Evolutionary conservation across 108 stramenopile species (phyloP).

Genomic region (Pseudonitzschia multiseries): DNA sequence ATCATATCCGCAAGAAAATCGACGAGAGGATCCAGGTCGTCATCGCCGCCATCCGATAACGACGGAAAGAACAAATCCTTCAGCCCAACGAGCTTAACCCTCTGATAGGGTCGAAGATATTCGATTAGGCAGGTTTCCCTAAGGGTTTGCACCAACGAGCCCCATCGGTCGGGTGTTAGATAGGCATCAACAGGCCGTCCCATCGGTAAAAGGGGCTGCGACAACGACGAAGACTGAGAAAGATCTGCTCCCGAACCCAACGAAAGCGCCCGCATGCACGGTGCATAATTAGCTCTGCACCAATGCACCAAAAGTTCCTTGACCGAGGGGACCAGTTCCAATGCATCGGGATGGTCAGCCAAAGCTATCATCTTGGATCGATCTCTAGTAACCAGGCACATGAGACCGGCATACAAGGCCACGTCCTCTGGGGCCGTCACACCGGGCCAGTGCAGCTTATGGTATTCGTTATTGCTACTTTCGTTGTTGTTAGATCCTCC

Average conservation of each 20-base stretch:
- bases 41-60: not conserved
- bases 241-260: not conserved
- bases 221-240: slow-evolving; percentile 5
- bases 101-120: slow-evolving; percentile 67
- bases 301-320: slow-evolving; percentile 38
- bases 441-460: slow-evolving; percentile 25
- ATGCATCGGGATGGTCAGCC: slow-evolving; percentile 53
- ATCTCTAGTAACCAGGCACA: slow-evolving; percentile 51
- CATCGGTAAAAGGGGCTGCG: slow-evolving; percentile 13
- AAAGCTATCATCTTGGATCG: slow-evolving; percentile 45
- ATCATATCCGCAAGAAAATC: slow-evolving; percentile 40
- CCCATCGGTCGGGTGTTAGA: slow-evolving; percentile 44
- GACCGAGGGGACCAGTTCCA: slow-evolving; percentile 45
- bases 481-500: not conserved
- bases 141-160: slow-evolving; percentile 42
- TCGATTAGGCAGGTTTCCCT: slow-evolving; percentile 66
- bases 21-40: slow-evolving; percentile 3
- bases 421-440: slow-evolving; percentile 63
- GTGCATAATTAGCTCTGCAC: slow-evolving; percentile 39
- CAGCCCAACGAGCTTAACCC: slow-evolving; percentile 62
- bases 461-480: not conserved
- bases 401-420: slow-evolving; percentile 66
- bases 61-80: slow-evolving; percentile 31
- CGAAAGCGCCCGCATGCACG: slow-evolving; percentile 34
- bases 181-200: slow-evolving; percentile 42